These are phyloP conservation scores for Scedosporium aurantiacum DNA, from an alignment of 2,329 filamentous ascomycete genomes.

Conservation along the genomic window DNA sequence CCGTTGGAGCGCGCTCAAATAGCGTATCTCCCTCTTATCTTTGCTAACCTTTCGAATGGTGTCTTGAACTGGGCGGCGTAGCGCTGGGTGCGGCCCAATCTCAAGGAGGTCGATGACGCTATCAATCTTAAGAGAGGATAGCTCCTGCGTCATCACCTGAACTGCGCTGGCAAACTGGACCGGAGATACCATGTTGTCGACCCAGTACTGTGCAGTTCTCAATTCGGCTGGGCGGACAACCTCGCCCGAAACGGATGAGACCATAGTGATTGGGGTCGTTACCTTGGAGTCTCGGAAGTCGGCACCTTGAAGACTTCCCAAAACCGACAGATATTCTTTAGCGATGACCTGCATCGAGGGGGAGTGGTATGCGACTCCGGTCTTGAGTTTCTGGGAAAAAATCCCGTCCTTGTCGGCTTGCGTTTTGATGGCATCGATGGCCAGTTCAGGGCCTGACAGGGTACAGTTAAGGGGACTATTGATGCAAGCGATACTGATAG, in stretches of 20 bases:
- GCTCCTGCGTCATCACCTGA: background rate
- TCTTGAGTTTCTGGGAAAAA: conserved; percentile 13
- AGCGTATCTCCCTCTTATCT: background rate
- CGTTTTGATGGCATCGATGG: conserved; percentile 12
- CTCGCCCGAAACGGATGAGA: conserved; percentile 8
- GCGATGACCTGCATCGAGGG: conserved; percentile 20
- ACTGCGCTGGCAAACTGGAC: conserved; percentile 16
- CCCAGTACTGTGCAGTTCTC: conserved; percentile 16
- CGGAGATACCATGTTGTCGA: conserved; percentile 18
- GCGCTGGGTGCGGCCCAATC: conserved; percentile 15
- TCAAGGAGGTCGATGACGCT: conserved; percentile 12
- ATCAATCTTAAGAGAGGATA: background rate
- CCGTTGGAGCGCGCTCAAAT: background rate
- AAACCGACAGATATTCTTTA: conserved; percentile 13
- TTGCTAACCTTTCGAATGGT: background rate
- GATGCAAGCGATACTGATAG: conserved; percentile 22
- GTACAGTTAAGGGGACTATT: conserved; percentile 26
- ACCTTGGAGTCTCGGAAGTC: background rate
- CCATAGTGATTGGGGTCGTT: conserved; percentile 1
- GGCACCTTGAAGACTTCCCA: conserved; percentile 7
- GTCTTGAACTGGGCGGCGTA: conserved; percentile 13
- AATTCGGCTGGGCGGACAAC: conserved; percentile 2
- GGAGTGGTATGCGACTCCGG: conserved; percentile 17
- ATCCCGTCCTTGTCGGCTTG: conserved; percentile 6
- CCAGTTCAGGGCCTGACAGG: conserved; percentile 18